Conservation (phyloP, 768 basidiomycete species). For the Tylopilus balloui region DNA sequence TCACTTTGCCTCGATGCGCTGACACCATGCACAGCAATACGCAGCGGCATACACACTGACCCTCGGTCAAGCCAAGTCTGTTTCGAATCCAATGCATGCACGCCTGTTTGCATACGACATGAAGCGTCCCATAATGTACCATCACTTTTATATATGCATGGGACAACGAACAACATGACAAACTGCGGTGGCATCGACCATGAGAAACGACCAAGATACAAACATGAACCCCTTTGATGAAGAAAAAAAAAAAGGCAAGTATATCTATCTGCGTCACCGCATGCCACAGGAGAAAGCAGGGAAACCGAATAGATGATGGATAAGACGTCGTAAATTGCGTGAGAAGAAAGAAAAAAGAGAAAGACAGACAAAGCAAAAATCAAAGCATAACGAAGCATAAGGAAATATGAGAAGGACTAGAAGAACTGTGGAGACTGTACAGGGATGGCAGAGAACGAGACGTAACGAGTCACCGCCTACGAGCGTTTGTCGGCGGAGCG, state of each 20-base stretch:
- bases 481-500: conserved; percentile 26
- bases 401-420: conserved; percentile 6
- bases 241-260: background rate
- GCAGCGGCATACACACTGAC: too few species aligned
- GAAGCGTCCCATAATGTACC: too few species aligned
- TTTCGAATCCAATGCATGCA: too few species aligned
- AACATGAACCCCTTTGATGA: conserved; percentile 11
- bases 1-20: too few species aligned
- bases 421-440: background rate
- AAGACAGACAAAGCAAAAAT: conserved; percentile 20
- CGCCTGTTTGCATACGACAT: conserved; percentile 7
- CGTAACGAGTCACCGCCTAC: conserved; percentile 11
- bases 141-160: background rate
- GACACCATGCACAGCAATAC: too few species aligned
- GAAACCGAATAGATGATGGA: conserved; percentile 30
- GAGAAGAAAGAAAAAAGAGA: conserved; percentile 2
- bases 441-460: conserved; percentile 2
- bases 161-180: conserved; percentile 3
- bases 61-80: too few species aligned
- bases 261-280: conserved; percentile 28
- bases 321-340: conserved; percentile 20
- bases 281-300: conserved; percentile 18
- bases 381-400: conserved; percentile 25
- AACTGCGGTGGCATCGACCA: conserved; percentile 10
- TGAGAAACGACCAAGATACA: conserved; percentile 16